Base-by-base conservation (phyloP, 2,329 filamentous ascomycete species). In the Zasmidium citrigriseum region DNA sequence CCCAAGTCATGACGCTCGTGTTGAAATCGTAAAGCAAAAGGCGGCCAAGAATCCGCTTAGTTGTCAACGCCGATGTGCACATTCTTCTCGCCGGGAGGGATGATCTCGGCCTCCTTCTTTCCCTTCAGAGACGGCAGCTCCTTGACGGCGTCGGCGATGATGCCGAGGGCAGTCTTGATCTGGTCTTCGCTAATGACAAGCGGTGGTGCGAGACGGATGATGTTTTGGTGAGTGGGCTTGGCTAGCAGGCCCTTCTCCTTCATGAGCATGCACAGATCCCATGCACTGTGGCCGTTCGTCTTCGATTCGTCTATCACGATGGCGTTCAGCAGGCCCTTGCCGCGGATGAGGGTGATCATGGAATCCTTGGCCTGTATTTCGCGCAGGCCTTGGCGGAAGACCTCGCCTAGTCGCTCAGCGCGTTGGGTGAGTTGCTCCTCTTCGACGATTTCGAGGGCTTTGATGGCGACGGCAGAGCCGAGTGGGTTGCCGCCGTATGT, bases 401-500 rank as follows among this genome's bases (percentile, higher is more conserved):
- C 73, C 55, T 91, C 83, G 50, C 95, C 95, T 23, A 98, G 80
- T 64, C 81, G 81, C 75, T 97, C 87, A 2, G 95, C 92, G 56
- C 88, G 88, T 72, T 90, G 88, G 22, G 91, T 89, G 78, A 99
- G 86, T 64, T 91, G 83, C 78, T 96, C 93, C 74, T 99, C 95
- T 71, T 93, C 86, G 67, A 99, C 88, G 55, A 99, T 85, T 81
- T 99, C 93, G 46, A 99, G 83, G 20, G 95, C 95, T 63, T 93
- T 90, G 72, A 99, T 96, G 22, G 93, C 96, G 25, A 99, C 91
- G 41, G 95, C 95, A 68, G 92, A 98, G 22, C 93, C 95, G 12
- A 99, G 83, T 18, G 95, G 95, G 78, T 99, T 99, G 52, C 95
- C 95, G 61, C 95, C 95, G 72, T 98, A 99, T n/a, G 95, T 99